Base-by-base conservation (phyloP, 192 early-diverging fungal genomes). In the Gryganskiella cystojenkinii region DNA sequence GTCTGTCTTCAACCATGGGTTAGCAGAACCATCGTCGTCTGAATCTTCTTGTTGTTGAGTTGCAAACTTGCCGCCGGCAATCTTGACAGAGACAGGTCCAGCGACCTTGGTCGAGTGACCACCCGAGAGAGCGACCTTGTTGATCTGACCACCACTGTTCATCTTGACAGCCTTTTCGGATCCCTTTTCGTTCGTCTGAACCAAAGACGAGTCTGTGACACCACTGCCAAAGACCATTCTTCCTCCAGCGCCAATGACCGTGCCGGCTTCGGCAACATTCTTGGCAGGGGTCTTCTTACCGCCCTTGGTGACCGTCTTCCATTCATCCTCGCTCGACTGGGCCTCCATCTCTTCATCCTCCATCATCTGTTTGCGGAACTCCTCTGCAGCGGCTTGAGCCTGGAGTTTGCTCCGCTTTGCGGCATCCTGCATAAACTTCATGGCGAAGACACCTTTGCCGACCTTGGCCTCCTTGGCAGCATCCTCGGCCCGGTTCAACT, bases 381-480 rank as follows among this genome's bases (percentile, higher is more conserved):
- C 80, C n/a, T 86, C 72, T 6, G 84, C 54, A 10, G 71, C 67
- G 22, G 35, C 76, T 55, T 82, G 72, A 2, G 83, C 81, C 33
- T 82, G 70, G 20, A 87, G 70, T 60, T 82, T 75, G 56, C 90
- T 74, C 55, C 86, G 80, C 71, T 93, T 84, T 43, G 86, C 84
- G 20, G 90, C 92, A 56, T 92, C 87, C 82, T 94, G 93, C 98
- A 99, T 99, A 71, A 99, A 99, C 84, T 98, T 98, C 97, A 99
- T 98, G 6, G 85, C 90, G 70, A 96, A 93, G 22, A 99, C 61
- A 34, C 95, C 95, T 81, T 94, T 97, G 51, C 68, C 78, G 34
- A 82, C 81, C 44, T 84, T 85, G 3, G 75, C 76, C 45, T 82
- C 86, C 19, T 80, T 81, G 0, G 80, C 80, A 40, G 83, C 67